Evolutionary conservation across 768 basidiomycete species (phyloP).

Genomic region (Tephrocybe rancida): DNA sequence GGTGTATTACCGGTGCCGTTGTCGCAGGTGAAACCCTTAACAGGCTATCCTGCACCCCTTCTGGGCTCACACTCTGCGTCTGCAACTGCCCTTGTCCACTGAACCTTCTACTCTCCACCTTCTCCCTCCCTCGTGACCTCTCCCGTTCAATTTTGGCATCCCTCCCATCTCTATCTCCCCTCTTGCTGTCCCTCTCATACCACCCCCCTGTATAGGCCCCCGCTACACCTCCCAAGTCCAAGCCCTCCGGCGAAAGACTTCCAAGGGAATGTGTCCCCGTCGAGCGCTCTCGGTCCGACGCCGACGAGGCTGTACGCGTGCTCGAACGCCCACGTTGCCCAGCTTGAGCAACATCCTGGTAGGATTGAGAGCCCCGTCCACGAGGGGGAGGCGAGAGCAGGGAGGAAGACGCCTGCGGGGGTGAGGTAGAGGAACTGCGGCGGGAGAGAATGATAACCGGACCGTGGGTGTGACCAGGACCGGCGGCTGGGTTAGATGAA

Average conservation of each 20-base stretch:
- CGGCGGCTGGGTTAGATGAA: conserved; percentile 6
- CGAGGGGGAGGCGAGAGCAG: conserved; percentile 29
- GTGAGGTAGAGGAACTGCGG: conserved; percentile 23
- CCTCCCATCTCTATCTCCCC: conserved; percentile 17
- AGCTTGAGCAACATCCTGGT: conserved; percentile 17
- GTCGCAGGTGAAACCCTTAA: conserved; percentile 18
- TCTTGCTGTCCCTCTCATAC: conserved; percentile 29
- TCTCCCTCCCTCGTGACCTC: conserved; percentile 42
- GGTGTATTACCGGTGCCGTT: conserved; percentile 1
- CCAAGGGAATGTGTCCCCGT: conserved; percentile 25
- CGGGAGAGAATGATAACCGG: conserved; percentile 12
- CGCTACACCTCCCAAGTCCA: conserved; percentile 19
- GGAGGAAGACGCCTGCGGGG: conserved; percentile 17
- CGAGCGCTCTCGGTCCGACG: conserved; percentile 49
- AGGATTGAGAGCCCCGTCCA: conserved; percentile 26
- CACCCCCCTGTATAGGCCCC: conserved; percentile 34
- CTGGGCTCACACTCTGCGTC: conserved; percentile 33
- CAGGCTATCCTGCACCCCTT: conserved; percentile 32
- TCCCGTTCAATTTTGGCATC: conserved; percentile 21
- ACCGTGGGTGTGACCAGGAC: conserved; percentile 22
- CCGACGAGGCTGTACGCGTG: conserved; percentile 55
- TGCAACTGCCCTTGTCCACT: conserved; percentile 20
- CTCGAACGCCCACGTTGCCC: conserved; percentile 54
- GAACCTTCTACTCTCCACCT: conserved; percentile 37
- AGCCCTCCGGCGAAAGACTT: conserved; percentile 29